A percentile compares a stretch with the other conserved stretches of the same genome.
Conservation (phyloP, 1,139 yeast species). For the Hanseniaspora gamundiae region DNA sequence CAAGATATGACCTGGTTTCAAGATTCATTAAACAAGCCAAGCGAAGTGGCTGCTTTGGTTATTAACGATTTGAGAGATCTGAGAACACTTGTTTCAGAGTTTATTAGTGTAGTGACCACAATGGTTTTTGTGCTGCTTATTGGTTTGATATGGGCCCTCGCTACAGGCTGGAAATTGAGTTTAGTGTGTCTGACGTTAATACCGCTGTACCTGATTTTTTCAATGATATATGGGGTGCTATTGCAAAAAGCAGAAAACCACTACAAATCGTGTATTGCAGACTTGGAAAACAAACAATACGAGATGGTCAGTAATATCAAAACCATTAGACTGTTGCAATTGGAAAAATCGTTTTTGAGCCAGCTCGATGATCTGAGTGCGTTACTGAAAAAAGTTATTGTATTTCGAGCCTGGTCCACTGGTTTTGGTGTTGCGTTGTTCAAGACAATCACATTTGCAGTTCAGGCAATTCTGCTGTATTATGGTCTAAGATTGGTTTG, state of each 20-base stretch:
- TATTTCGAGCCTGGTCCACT: constrained; percentile 38
- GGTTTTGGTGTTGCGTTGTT: constrained; percentile 49
- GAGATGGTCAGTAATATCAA: constrained; percentile 50
- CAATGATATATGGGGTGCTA: constrained; percentile 40
- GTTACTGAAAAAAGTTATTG: constrained; percentile 28
- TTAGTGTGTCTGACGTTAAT: constrained; percentile 67
- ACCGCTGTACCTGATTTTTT: constrained; percentile 44
- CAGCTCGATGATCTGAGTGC: constrained; percentile 27
- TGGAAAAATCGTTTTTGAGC: constrained; percentile 35
- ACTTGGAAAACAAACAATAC: constrained; percentile 41
- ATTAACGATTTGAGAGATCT: constrained; percentile 76
- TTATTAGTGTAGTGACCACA: constrained; percentile 42
- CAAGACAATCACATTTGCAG: constrained; percentile 40
- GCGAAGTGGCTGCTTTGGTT: constrained; percentile 53
- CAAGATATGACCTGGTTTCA: constrained; percentile 50
- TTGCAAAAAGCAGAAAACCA: constrained; percentile 43
- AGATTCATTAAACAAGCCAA: constrained; percentile 29
- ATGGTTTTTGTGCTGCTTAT: constrained; percentile 40
- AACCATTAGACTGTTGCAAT: constrained; percentile 47
- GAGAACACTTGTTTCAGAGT: constrained; percentile 49
- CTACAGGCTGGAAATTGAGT: constrained; percentile 78
- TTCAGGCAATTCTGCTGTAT: constrained; percentile 60
- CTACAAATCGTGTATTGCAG: constrained; percentile 47
- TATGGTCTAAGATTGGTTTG: constrained; percentile 68
- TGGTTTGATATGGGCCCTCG: constrained; percentile 69